Evolutionary conservation across 495 filamentous ascomycete species (phyloP).

Genomic region (Niebla homalea): DNA sequence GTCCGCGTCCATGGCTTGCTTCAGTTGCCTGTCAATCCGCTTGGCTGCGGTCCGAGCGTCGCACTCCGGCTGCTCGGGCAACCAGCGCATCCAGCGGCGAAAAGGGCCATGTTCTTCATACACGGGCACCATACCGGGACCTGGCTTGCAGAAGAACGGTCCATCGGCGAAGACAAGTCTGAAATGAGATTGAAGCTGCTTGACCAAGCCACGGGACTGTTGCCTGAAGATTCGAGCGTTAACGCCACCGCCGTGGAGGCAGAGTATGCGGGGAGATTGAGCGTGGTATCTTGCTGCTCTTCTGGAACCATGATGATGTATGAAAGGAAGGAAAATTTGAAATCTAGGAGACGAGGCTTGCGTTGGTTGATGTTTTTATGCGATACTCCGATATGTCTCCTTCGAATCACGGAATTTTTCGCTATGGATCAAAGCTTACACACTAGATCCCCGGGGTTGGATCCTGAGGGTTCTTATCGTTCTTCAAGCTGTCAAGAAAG

Average conservation of each 20-base stretch:
- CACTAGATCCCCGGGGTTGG: too few species aligned
- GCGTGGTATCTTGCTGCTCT: background rate
- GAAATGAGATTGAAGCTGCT: constrained; percentile 33
- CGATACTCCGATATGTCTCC: too few species aligned
- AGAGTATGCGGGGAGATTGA: constrained; percentile 48
- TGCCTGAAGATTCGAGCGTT: constrained; percentile 45
- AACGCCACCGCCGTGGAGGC: constrained; percentile 53
- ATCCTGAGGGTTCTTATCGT: too few species aligned
- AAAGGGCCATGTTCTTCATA: constrained; percentile 45
- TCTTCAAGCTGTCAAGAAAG: too few species aligned
- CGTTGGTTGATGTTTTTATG: too few species aligned
- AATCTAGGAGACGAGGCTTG: too few species aligned
- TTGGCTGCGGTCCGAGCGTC: background rate
- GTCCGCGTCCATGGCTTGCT: constrained; percentile 18
- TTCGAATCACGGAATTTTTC: too few species aligned
- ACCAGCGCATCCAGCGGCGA: constrained; percentile 43
- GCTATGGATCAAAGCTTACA: too few species aligned
- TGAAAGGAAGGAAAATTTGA: too few species aligned
- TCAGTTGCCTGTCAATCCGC: background rate
- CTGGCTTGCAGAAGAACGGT: constrained; percentile 36
- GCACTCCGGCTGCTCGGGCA: constrained; percentile 20
- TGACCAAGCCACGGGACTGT: constrained; percentile 41
- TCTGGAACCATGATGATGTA: too few species aligned
- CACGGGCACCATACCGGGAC: constrained; percentile 37
- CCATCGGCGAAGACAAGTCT: constrained; percentile 48